A percentile compares a stretch with the other conserved stretches of the same genome.
Conservation (phyloP, 192 early-diverging fungal species). For the Rhizophagus clarus region DNA sequence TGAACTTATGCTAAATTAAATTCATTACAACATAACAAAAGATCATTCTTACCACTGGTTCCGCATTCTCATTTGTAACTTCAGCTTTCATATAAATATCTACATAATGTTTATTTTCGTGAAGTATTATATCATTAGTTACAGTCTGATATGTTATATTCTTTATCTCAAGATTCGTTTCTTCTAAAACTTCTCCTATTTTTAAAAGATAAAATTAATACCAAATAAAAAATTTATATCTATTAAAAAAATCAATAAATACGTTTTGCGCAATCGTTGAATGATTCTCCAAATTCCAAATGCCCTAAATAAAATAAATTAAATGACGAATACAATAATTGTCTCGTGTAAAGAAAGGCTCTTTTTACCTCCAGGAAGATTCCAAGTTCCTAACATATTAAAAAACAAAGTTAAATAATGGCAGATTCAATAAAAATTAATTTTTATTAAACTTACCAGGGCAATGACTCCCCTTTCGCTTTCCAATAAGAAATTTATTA, state of each 20-base stretch:
- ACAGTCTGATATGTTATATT: constrained; percentile 37
- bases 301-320: constrained; percentile 27
- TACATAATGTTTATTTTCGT: constrained; percentile 53
- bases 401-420: neutral
- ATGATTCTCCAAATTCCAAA: constrained; percentile 50
- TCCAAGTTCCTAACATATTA: constrained; percentile 32
- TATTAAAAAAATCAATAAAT: constrained; percentile 22
- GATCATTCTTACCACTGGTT: constrained; percentile 15
- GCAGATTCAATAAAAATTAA: neutral
- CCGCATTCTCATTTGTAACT: constrained; percentile 30
- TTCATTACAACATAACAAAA: neutral
- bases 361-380: constrained; percentile 47
- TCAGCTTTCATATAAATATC: constrained; percentile 48
- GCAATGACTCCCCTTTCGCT: constrained; percentile 52
- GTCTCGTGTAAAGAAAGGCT: neutral
- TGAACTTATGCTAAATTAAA: neutral
- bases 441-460: constrained; percentile 39
- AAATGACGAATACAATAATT: too few species aligned
- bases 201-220: neutral
- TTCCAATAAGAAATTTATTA: constrained; percentile 44
- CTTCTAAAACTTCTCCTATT: constrained; percentile 42
- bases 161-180: constrained; percentile 43
- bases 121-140: constrained; percentile 43
- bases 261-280: constrained; percentile 47
- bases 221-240: neutral